Evolutionary conservation across 1,284 basidiomycete species (phyloP), one percentile per base, ranked within the genome.

Genomic region (Tilletia indica): DNA sequence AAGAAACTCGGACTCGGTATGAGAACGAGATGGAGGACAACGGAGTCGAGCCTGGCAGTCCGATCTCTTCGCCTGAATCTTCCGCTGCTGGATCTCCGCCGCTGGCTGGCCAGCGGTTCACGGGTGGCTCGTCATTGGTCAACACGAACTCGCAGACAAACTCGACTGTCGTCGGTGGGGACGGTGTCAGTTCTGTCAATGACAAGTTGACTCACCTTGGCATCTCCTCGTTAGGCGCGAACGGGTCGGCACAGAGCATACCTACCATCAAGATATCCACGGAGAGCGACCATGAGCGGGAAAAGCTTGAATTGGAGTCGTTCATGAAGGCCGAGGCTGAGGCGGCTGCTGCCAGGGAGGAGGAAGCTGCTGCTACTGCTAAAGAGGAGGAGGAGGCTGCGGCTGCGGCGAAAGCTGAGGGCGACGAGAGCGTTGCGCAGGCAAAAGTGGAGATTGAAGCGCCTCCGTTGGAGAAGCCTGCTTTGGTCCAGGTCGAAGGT

Each of bases 201-300:
- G 61, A 72, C 19, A 72, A 72, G 49, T 38, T 74, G 48, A 45
- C 19, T 54, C 42, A 74, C 19, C 69, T 82, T 4, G 79, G 78
- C 34, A 72, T 80, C 72, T 74, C 75, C 36, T 56, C 74, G 47
- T 38, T 64, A 4, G 70, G 71, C 4, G 79, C 76, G n/a, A 78
- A 73, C 48, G 76, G 76, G 0, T 81, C 80, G n/a, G 77, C 76
- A 25, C 80, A 81, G 48, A 78, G 76, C 38, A 92, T 97, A 64
- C 95, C 94, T 25, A 93, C 89, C 19, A 97, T 97, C 82, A 89
- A 92, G 74, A 91, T 97, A 72, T 96, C 94, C 45, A 91, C 90
- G 1, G 92, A 94, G 80, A 91, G 90, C 51, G 89, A 89, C 76
- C 86, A 89, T 56, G 88, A 87, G 71, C 82, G 85, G 68, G 87